Percentiles rank a stretch among this genome's conserved stretches.
These are phyloP conservation scores for Soucietia sequanensis DNA, from an alignment of 805 yeast species.

Conservation along the genomic window DNA sequence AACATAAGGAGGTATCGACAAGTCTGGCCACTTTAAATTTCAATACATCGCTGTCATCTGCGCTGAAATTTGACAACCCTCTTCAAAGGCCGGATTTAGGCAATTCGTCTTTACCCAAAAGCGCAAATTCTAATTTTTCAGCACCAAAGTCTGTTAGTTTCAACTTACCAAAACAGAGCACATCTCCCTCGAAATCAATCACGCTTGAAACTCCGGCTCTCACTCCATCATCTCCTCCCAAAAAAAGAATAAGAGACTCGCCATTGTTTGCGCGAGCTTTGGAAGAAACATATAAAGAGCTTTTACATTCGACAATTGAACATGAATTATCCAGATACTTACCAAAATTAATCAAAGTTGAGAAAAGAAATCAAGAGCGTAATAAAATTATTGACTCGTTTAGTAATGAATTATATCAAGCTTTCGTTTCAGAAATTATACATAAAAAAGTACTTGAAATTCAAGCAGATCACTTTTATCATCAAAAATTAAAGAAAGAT, in stretches of 20 bases:
- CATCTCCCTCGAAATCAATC: constrained; percentile 1
- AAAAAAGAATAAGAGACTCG: constrained; percentile 21
- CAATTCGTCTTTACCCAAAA: too few species aligned
- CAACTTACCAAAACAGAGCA: background rate
- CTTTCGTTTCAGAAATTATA: constrained; percentile 60
- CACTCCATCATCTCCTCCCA: constrained; percentile 3
- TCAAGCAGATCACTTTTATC: constrained; percentile 44
- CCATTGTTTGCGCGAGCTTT: constrained; percentile 29
- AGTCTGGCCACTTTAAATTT: too few species aligned
- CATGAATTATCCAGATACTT: constrained; percentile 23
- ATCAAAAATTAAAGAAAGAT: constrained; percentile 25
- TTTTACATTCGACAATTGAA: constrained; percentile 20
- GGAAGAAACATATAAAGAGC: constrained; percentile 13
- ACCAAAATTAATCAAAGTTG: constrained; percentile 21
- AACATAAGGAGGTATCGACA: too few species aligned
- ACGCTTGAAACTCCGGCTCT: constrained; percentile 1
- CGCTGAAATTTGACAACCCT: too few species aligned
- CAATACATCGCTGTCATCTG: too few species aligned
- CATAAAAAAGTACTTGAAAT: constrained; percentile 42
- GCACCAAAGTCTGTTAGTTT: constrained; percentile 2
- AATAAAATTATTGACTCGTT: constrained; percentile 32
- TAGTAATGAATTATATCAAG: constrained; percentile 52
- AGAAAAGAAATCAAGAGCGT: constrained; percentile 20
- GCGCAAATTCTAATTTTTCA: too few species aligned
- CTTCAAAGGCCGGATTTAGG: too few species aligned